Evolutionary conservation across 495 filamentous ascomycete species (phyloP).

Genomic region (Penicillium pulvis): DNA sequence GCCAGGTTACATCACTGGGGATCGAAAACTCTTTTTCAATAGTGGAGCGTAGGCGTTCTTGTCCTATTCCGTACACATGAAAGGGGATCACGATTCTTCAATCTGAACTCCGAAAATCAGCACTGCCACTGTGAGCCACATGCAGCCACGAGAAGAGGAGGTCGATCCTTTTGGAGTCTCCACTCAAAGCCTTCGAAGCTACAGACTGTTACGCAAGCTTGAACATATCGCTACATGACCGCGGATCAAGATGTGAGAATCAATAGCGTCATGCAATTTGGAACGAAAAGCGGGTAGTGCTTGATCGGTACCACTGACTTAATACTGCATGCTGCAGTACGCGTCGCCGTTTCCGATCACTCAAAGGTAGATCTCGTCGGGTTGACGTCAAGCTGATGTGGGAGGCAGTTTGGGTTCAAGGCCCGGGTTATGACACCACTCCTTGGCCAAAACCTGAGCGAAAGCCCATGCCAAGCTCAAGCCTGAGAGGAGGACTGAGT

Average conservation of each 20-base stretch:
- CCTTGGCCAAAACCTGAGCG: constrained; percentile 3
- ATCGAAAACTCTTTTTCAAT: not conserved
- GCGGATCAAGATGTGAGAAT: not conserved
- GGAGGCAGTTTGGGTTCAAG: not conserved
- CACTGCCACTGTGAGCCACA: not conserved
- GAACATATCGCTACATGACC: not conserved
- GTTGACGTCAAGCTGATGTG: constrained; percentile 36
- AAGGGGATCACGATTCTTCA: not conserved
- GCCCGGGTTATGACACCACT: constrained; percentile 10
- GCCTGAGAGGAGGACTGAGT: not conserved
- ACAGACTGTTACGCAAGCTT: not conserved
- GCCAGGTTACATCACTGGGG: not conserved
- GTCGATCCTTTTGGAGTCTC: not conserved
- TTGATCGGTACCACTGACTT: not conserved
- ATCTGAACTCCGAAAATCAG: not conserved
- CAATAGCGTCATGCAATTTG: not conserved
- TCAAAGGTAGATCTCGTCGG: not conserved
- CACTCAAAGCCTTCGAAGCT: not conserved
- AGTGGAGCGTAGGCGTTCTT: not conserved
- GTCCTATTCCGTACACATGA: not conserved
- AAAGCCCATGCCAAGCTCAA: constrained; percentile 20
- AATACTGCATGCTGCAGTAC: constrained; percentile 1
- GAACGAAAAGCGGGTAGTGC: not conserved
- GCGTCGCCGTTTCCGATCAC: constrained; percentile 7
- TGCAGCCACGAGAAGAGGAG: not conserved